phyloP scores from a whole-genome alignment of 2,329 filamentous ascomycete genomes.

The Grosmannia serpens region DNA sequence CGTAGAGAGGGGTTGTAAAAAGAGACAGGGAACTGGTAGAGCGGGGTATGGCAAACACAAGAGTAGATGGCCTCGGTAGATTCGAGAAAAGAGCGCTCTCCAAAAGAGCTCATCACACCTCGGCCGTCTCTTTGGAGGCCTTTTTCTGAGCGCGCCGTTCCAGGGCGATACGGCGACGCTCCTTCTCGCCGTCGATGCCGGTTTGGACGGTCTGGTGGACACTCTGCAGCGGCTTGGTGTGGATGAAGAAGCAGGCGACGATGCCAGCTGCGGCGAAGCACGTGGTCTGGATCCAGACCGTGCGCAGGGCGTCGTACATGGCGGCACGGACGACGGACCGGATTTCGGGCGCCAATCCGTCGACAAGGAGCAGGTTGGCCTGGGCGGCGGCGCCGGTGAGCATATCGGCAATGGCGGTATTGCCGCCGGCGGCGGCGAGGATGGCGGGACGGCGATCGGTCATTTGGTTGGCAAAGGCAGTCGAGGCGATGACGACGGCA shows the following conservation, averaged over 20 bases:
- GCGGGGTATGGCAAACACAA: too few species aligned
- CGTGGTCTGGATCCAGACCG: slow-evolving; percentile 47
- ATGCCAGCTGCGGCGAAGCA: slow-evolving; percentile 36
- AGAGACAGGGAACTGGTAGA: too few species aligned
- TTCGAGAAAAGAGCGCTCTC: too few species aligned
- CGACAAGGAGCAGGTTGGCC: slow-evolving; percentile 31
- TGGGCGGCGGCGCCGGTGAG: slow-evolving; percentile 10
- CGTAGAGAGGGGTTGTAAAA: too few species aligned
- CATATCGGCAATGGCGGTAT: not conserved
- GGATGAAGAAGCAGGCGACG: slow-evolving; percentile 34
- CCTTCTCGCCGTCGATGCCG: slow-evolving; percentile 26
- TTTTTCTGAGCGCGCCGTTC: slow-evolving; percentile 2
- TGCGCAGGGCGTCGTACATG: slow-evolving; percentile 36
- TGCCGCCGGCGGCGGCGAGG: slow-evolving; percentile 4
- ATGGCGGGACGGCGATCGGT: slow-evolving; percentile 3
- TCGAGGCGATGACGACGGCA: slow-evolving; percentile 10
- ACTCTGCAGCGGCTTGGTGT: slow-evolving; percentile 36
- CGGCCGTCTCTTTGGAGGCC: not conserved
- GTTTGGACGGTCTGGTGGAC: slow-evolving; percentile 48
- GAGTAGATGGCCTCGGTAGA: too few species aligned
- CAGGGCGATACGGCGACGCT: slow-evolving; percentile 10
- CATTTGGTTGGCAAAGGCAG: slow-evolving; percentile 12
- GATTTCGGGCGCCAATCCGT: slow-evolving; percentile 27
- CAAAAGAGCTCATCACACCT: too few species aligned
- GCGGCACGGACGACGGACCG: slow-evolving; percentile 33